phyloP scores from a whole-genome alignment of 2,329 filamentous ascomycete genomes.

The Macrophomina phaseolina region DNA sequence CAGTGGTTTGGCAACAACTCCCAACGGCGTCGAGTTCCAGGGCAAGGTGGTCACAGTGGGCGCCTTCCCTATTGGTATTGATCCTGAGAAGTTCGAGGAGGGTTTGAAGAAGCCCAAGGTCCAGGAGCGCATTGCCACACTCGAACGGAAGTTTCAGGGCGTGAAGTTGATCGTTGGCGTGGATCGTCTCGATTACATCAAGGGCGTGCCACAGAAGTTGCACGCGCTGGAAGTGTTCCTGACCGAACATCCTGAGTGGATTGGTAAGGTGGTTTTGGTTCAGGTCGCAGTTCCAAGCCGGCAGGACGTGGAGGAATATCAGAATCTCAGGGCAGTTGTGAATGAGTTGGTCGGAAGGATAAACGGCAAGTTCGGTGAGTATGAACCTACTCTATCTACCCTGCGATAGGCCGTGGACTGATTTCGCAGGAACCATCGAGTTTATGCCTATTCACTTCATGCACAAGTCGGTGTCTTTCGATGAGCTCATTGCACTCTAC shows the following conservation, averaged over 20 bases:
- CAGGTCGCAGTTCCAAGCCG: constrained; percentile 95
- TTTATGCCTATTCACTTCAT: constrained; percentile 99
- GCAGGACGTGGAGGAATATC: constrained; percentile 97
- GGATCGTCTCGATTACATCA: constrained; percentile 97
- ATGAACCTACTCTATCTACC: not conserved
- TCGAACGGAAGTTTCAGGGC: constrained; percentile 90
- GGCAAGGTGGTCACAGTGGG: constrained; percentile 89
- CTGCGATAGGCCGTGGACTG: not conserved
- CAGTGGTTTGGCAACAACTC: constrained; percentile 75
- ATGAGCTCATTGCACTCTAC: constrained; percentile 93
- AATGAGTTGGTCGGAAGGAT: constrained; percentile 97
- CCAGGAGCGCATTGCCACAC: constrained; percentile 80
- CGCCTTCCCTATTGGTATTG: constrained; percentile 96
- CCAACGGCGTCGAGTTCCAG: constrained; percentile 90
- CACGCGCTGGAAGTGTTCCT: constrained; percentile 96
- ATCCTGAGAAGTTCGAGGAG: constrained; percentile 94
- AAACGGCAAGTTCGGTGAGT: constrained; percentile 85
- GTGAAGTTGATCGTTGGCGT: constrained; percentile 97
- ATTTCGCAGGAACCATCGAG: constrained; percentile 75
- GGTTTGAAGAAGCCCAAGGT: constrained; percentile 85
- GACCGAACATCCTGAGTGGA: constrained; percentile 96
- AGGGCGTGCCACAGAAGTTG: constrained; percentile 96
- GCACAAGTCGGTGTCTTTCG: constrained; percentile 93
- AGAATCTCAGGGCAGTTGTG: constrained; percentile 91
- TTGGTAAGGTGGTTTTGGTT: constrained; percentile 94